Evolutionary conservation across 805 yeast genomes (phyloP).

Genomic region (Blastobotrys mokoenaii): DNA sequence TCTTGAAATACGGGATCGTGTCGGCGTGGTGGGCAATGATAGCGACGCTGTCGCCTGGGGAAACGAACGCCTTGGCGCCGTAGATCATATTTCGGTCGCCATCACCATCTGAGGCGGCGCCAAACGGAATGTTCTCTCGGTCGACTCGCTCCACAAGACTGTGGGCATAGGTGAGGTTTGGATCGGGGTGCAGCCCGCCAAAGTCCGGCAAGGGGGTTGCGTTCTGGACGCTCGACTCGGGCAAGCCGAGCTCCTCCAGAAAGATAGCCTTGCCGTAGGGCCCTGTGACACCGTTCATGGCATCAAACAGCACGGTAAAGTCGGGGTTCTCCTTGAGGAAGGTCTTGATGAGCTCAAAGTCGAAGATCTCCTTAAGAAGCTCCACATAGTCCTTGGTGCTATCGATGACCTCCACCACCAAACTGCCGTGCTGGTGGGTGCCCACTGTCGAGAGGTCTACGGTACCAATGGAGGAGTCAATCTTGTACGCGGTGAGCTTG

Average conservation of each 20-base stretch:
- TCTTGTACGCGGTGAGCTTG: slow-evolving; percentile 50
- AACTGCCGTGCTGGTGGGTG: slow-evolving; percentile 39
- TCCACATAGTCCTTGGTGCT: slow-evolving; percentile 69
- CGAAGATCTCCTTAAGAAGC: slow-evolving; percentile 79
- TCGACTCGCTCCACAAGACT: slow-evolving; percentile 86
- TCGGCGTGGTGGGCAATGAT: slow-evolving; percentile 89
- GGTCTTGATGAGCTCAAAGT: slow-evolving; percentile 66
- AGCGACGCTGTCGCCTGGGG: slow-evolving; percentile 98
- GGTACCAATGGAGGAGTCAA: slow-evolving; percentile 48
- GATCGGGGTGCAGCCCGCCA: slow-evolving; percentile 98
- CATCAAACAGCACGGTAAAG: slow-evolving; percentile 78
- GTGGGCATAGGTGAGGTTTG: slow-evolving; percentile 88
- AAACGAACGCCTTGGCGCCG: slow-evolving; percentile 88
- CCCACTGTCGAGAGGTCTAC: slow-evolving; percentile 61
- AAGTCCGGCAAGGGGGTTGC: slow-evolving; percentile 76
- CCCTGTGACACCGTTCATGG: slow-evolving; percentile 92
- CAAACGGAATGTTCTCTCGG: slow-evolving; percentile 70
- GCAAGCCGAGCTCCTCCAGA: slow-evolving; percentile 74
- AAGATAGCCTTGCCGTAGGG: slow-evolving; percentile 87
- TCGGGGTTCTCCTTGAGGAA: slow-evolving; percentile 51
- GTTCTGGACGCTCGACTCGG: slow-evolving; percentile 66
- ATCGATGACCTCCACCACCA: slow-evolving; percentile 76
- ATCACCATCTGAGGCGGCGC: slow-evolving; percentile 99
- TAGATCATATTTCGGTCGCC: slow-evolving; percentile 99
- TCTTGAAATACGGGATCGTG: slow-evolving; percentile 86